Evolutionary conservation across 345 rosid genomes (phyloP).

Genomic region (Jatropha curcas): DNA sequence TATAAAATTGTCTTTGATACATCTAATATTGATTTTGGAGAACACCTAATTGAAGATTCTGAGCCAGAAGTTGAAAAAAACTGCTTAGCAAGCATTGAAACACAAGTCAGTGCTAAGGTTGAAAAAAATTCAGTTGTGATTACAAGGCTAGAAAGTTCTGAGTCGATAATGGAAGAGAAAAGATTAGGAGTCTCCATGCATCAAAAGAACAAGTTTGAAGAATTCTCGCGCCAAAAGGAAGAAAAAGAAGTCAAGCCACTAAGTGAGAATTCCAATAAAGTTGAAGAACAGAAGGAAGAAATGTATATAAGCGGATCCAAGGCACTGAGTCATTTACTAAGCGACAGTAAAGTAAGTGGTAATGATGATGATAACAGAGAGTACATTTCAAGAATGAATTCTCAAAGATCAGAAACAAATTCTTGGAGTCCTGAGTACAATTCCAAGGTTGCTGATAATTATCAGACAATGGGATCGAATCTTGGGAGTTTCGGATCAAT

Average conservation of each 20-base stretch:
- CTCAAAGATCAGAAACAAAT: slow-evolving; percentile 25
- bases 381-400: slow-evolving; percentile 26
- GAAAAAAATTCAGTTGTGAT: slow-evolving; percentile 25
- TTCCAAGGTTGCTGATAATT: slow-evolving; percentile 6
- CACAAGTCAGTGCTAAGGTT: too few relatives aligned
- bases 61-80: slow-evolving; percentile 22
- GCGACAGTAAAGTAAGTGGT: slow-evolving; percentile 20
- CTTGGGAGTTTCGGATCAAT: slow-evolving; percentile 72
- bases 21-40: slow-evolving; percentile 33
- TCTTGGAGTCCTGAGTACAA: slow-evolving; percentile 19
- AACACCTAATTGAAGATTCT: slow-evolving; percentile 14
- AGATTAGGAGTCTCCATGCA: slow-evolving; percentile 40
- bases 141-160: slow-evolving; percentile 7
- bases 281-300: slow-evolving; percentile 32
- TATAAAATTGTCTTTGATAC: slow-evolving; percentile 65
- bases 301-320: slow-evolving; percentile 50
- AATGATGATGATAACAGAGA: slow-evolving; percentile 18
- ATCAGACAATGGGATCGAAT: slow-evolving; percentile 21
- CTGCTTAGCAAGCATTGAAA: background rate
- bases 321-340: slow-evolving; percentile 18
- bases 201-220: slow-evolving; percentile 34
- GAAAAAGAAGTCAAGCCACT: slow-evolving; percentile 49
- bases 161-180: slow-evolving; percentile 30
- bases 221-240: slow-evolving; percentile 29
- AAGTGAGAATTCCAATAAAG: slow-evolving; percentile 47